Evolutionary conservation across 83 land plant genomes (phyloP).

Genomic region (Isoetes engelmannii): DNA sequence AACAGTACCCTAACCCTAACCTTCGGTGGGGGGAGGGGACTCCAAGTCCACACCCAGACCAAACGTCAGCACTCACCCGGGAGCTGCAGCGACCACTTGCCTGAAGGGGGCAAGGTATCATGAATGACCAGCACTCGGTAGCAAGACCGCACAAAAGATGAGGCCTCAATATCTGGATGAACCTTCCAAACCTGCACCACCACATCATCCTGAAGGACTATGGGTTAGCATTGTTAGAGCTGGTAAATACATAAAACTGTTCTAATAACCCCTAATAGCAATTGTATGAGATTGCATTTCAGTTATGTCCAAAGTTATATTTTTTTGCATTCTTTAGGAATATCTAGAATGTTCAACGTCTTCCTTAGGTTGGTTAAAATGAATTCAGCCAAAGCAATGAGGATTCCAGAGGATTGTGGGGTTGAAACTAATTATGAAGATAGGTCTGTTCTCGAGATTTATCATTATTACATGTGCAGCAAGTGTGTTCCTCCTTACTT

Average conservation of each 20-base stretch:
- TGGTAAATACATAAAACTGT: conserved; percentile 24
- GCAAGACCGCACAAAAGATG: no score
- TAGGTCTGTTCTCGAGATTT: conserved; percentile 18
- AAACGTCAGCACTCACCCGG: no score
- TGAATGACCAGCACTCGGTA: no score
- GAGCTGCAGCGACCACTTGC: no score
- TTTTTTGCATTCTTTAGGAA: not conserved
- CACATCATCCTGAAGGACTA: no score
- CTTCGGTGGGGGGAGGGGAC: no score
- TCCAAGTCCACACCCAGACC: no score
- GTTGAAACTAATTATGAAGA: conserved; percentile 18
- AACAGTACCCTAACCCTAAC: no score
- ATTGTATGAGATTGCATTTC: not conserved
- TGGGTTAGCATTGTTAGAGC: conserved; percentile 15
- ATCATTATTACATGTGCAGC: conserved; percentile 30
- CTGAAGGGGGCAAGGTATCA: no score
- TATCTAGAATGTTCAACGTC: not conserved
- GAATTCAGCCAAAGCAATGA: not conserved
- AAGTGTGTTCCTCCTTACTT: conserved; percentile 30
- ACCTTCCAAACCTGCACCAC: no score
- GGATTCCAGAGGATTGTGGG: conserved; percentile 3
- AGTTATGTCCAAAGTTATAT: not conserved
- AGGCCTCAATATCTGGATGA: no score
- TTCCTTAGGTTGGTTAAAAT: conserved; percentile 22
- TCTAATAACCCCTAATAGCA: not conserved